Conservation (phyloP, 495 filamentous ascomycete genomes). For the Hyaloscypha finlandica region DNA sequence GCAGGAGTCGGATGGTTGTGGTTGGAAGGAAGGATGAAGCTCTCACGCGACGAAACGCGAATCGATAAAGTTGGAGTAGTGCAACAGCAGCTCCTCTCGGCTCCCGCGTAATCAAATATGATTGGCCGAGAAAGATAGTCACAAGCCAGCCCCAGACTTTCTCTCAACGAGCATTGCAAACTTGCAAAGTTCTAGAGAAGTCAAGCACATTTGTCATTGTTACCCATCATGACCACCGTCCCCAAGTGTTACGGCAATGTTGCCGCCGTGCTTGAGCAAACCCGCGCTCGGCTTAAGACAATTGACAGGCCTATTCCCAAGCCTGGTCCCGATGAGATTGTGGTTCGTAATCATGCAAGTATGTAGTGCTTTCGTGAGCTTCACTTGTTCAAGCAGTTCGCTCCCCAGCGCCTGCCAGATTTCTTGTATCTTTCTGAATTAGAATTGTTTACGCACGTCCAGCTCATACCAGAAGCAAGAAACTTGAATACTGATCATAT, state of each 20-base stretch:
- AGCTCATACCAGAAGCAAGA: not conserved
- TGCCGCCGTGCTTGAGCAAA: slow-evolving; percentile 12
- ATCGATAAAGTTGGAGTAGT: no score
- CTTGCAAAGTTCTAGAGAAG: no score
- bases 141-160: not conserved
- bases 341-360: slow-evolving; percentile 21
- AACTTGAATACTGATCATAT: not conserved
- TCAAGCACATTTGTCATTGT: no score
- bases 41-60: no score
- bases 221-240: not conserved
- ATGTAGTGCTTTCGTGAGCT: not conserved
- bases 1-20: no score
- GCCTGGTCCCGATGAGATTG: slow-evolving; percentile 12
- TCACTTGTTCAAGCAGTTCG: not conserved
- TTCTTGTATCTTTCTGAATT: not conserved
- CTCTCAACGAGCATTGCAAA: not conserved
- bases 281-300: slow-evolving; percentile 7
- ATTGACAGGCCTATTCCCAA: slow-evolving; percentile 12
- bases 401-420: no score
- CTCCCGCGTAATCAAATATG: no score
- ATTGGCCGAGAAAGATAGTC: not conserved
- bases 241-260: not conserved
- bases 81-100: no score
- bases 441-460: no score
- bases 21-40: no score